These are phyloP conservation scores for Oenanthe javanica DNA, from an alignment of 140 eudicot species.

Conservation along the genomic window DNA sequence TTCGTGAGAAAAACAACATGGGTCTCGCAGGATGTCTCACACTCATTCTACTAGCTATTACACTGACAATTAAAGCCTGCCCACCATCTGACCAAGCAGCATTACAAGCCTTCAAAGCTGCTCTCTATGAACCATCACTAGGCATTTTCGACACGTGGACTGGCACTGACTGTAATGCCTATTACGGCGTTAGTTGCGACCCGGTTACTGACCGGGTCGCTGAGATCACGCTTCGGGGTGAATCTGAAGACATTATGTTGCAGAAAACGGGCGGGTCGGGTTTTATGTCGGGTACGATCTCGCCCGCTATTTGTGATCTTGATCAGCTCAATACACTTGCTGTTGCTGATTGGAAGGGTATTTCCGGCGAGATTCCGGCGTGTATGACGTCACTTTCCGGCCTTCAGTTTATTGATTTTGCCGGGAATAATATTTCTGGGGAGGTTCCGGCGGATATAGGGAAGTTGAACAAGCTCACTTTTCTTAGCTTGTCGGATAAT, in stretches of 20 bases:
- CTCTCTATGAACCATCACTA: conserved; percentile 55
- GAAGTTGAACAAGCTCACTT: conserved; percentile 38
- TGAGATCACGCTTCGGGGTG: conserved; percentile 74
- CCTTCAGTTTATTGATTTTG: conserved; percentile 59
- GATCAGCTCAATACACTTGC: conserved; percentile 66
- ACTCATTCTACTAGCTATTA: neutral
- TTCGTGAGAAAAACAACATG: neutral
- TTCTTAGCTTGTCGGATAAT: conserved; percentile 74
- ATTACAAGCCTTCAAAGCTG: conserved; percentile 38
- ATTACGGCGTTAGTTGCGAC: conserved; percentile 83
- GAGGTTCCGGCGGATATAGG: conserved; percentile 62
- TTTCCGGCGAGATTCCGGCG: conserved; percentile 73
- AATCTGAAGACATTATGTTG: conserved; percentile 73
- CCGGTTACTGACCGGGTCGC: conserved; percentile 71
- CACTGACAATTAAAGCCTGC: conserved; percentile 42
- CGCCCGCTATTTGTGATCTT: conserved; percentile 60
- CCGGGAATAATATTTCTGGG: conserved; percentile 75
- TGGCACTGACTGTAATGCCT: conserved; percentile 61
- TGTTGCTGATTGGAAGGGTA: conserved; percentile 87
- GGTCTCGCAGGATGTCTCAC: neutral
- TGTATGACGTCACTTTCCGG: conserved; percentile 49
- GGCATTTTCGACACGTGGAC: conserved; percentile 75
- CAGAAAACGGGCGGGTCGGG: conserved; percentile 71
- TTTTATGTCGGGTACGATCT: conserved; percentile 76
- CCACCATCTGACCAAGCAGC: conserved; percentile 74